Conservation (phyloP, 768 basidiomycete genomes). For the Sporobolomyces phaffii region DNA sequence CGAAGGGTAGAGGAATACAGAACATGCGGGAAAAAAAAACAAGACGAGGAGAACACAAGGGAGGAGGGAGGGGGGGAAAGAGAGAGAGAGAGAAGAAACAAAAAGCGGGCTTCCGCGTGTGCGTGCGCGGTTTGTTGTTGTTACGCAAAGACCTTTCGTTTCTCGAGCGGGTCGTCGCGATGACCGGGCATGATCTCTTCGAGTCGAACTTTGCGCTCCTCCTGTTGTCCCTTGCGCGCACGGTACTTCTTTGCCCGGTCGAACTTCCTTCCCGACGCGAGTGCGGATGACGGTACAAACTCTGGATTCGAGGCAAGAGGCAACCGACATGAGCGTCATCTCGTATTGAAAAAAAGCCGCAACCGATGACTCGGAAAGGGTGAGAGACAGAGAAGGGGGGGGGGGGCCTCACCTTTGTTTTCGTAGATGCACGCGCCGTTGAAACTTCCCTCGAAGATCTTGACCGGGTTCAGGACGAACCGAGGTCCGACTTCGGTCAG, state of each 20-base stretch:
- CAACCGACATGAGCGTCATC: too few species aligned
- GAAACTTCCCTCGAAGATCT: conserved; percentile 97
- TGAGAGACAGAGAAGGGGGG: conserved; percentile 9
- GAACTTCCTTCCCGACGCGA: conserved; percentile 63
- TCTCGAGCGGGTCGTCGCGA: conserved; percentile 62
- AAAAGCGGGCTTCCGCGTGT: too few species aligned
- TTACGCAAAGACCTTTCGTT: conserved; percentile 82
- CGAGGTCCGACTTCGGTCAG: conserved; percentile 95
- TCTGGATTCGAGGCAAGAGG: too few species aligned
- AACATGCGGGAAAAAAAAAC: too few species aligned
- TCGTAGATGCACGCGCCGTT: conserved; percentile 89
- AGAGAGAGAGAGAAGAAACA: background rate
- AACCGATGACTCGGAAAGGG: background rate
- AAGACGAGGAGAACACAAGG: too few species aligned
- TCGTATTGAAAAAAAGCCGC: background rate
- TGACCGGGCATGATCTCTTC: conserved; percentile 62
- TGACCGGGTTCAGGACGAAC: conserved; percentile 92
- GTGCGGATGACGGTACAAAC: conserved; percentile 80
- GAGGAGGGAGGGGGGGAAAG: too few species aligned
- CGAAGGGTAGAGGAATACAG: too few species aligned
- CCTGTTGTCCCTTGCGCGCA: conserved; percentile 69
- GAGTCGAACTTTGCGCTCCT: conserved; percentile 60
- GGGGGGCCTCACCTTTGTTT: conserved; percentile 66
- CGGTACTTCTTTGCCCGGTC: conserved; percentile 76
- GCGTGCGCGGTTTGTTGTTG: too few species aligned